Percentiles rank a stretch among this genome's conserved stretches.
phyloP scores from a whole-genome alignment of 208 protist genomes.

The Leishmania aethiopica region DNA sequence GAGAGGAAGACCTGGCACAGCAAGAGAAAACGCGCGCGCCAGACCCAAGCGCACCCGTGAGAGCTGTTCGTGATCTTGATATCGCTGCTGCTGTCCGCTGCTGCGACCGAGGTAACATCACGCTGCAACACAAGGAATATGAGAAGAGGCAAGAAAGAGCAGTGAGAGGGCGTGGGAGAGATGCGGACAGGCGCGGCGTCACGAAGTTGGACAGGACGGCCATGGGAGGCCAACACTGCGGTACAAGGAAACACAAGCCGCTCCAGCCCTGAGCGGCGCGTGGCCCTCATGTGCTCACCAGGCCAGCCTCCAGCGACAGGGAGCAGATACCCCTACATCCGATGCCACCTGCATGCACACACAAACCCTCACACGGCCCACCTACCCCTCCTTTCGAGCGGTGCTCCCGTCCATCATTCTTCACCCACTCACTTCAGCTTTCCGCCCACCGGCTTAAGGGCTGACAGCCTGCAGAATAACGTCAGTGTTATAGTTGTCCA shows the following conservation, averaged over 20 bases:
- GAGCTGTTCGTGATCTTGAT: no score
- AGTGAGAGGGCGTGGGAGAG: neutral
- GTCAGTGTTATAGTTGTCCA: conserved; percentile 17
- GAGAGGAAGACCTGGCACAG: neutral
- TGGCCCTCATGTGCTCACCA: neutral
- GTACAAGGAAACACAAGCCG: neutral
- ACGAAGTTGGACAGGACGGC: neutral
- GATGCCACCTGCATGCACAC: neutral
- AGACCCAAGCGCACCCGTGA: neutral
- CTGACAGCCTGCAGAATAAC: conserved; percentile 24
- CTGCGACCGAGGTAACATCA: neutral
- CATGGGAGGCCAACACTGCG: neutral
- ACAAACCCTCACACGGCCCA: neutral
- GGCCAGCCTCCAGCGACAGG: neutral
- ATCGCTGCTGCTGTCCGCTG: neutral
- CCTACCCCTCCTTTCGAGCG: neutral
- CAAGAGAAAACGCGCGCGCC: neutral
- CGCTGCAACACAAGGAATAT: neutral
- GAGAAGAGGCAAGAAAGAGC: neutral
- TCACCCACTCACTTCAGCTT: neutral
- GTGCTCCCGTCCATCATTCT: neutral
- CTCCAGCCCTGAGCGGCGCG: neutral
- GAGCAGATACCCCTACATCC: neutral
- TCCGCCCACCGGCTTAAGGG: neutral
- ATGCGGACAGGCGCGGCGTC: neutral